Conservation (phyloP, 306 rosid genomes). For the Fagus crenata region DNA sequence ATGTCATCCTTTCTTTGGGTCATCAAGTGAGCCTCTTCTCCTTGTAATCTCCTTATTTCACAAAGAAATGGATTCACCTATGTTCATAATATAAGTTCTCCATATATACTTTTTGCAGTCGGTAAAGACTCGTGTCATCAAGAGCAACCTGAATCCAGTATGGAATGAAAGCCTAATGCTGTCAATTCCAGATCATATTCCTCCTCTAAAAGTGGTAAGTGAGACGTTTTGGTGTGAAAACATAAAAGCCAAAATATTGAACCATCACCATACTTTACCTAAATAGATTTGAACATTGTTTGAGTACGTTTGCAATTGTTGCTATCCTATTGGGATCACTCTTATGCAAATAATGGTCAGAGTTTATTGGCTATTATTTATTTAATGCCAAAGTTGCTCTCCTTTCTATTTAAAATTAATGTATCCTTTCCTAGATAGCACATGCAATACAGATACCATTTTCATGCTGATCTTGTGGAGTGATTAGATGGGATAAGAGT, state of each 20-base stretch:
- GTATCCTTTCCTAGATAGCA: neutral
- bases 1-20: conserved; percentile 84
- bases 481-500: neutral
- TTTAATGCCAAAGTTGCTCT: neutral
- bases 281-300: too few relatives aligned
- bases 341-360: neutral
- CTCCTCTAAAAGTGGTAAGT: conserved; percentile 91
- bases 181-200: conserved; percentile 83
- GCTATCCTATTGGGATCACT: neutral
- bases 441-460: neutral
- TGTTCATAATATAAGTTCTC: conserved; percentile 6
- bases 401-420: neutral
- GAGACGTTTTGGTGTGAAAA: conserved; percentile 7
- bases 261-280: neutral
- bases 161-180: conserved; percentile 95
- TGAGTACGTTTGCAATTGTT: too few relatives aligned
- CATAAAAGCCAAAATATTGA: neutral
- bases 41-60: conserved; percentile 7
- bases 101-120: conserved; percentile 59
- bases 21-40: conserved; percentile 72
- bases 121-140: conserved; percentile 83
- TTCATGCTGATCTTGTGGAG: neutral
- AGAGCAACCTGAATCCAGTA: conserved; percentile 82
- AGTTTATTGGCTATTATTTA: neutral
- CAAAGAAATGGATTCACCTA: conserved; percentile 3